phyloP scores from a whole-genome alignment of 2,329 filamentous ascomycete species.

The Pseudogymnoascus sp. region DNA sequence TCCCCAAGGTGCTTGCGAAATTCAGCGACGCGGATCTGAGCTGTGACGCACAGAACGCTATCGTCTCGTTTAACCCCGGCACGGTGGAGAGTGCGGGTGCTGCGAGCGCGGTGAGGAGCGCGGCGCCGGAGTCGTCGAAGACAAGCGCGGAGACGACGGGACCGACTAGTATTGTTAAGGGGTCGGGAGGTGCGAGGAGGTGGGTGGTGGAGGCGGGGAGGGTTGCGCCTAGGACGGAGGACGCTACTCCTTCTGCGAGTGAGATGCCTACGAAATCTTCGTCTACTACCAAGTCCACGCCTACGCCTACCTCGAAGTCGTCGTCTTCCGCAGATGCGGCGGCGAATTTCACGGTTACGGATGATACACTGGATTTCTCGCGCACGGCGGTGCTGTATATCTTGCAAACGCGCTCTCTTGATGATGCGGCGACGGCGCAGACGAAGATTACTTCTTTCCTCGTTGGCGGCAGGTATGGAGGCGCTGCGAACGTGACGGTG shows the following conservation, averaged over 20 bases:
- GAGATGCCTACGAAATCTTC: not conserved
- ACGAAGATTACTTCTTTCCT: constrained; percentile 49
- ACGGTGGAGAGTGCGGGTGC: constrained; percentile 21
- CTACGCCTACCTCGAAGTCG: constrained; percentile 11
- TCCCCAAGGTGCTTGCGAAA: constrained; percentile 61
- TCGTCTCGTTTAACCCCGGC: constrained; percentile 71
- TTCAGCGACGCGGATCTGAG: constrained; percentile 71
- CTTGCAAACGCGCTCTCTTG: constrained; percentile 47
- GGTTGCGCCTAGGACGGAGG: not conserved
- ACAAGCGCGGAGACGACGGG: constrained; percentile 1
- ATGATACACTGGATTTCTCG: constrained; percentile 56
- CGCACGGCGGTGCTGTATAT: constrained; percentile 56
- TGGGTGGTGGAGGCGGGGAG: not conserved
- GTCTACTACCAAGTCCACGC: not conserved
- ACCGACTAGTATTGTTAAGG: constrained; percentile 13
- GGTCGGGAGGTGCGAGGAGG: not conserved
- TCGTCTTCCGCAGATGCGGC: constrained; percentile 16
- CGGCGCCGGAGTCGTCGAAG: constrained; percentile 13
- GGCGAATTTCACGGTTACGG: constrained; percentile 41
- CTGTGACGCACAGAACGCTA: constrained; percentile 76
- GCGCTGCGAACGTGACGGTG: constrained; percentile 13
- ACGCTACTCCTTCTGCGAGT: not conserved
- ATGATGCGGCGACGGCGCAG: constrained; percentile 48
- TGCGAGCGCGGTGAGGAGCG: constrained; percentile 14
- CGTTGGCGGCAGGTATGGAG: constrained; percentile 20